A percentile compares a stretch with the other conserved stretches of the same genome.
Conservation (phyloP, 2,329 filamentous ascomycete species). For the Exophiala alcalophila region DNA sequence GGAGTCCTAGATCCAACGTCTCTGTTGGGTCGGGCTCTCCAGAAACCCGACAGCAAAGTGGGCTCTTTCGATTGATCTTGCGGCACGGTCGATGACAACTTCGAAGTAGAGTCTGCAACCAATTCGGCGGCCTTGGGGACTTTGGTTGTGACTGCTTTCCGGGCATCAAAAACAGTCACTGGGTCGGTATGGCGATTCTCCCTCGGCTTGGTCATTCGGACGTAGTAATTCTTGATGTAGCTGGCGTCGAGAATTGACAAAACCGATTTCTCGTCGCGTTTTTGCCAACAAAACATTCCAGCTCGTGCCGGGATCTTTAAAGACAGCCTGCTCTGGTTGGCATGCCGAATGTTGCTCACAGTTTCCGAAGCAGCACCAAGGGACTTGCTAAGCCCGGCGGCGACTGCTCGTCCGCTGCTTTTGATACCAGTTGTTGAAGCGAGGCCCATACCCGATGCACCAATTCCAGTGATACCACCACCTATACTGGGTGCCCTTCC, state of each 20-base stretch:
- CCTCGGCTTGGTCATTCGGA: slow-evolving; percentile 30
- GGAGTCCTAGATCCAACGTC: slow-evolving; percentile 39
- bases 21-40: slow-evolving; percentile 46
- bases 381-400: slow-evolving; percentile 50
- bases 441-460: slow-evolving; percentile 41
- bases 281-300: slow-evolving; percentile 47
- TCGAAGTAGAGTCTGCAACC: background rate
- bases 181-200: slow-evolving; percentile 34
- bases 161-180: slow-evolving; percentile 37
- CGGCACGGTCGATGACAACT: slow-evolving; percentile 7
- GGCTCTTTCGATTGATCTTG: slow-evolving; percentile 4
- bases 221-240: slow-evolving; percentile 35
- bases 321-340: slow-evolving; percentile 49
- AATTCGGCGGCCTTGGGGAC: slow-evolving; percentile 17
- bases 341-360: slow-evolving; percentile 47
- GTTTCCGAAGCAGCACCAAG: slow-evolving; percentile 49
- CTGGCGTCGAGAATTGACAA: slow-evolving; percentile 46
- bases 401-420: slow-evolving; percentile 47
- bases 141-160: slow-evolving; percentile 23
- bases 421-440: slow-evolving; percentile 47
- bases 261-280: slow-evolving; percentile 42
- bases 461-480: slow-evolving; percentile 43
- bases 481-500: slow-evolving; percentile 49
- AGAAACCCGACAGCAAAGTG: slow-evolving; percentile 35
- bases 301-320: slow-evolving; percentile 40